Percentiles rank a stretch among this genome's conserved stretches.
These are phyloP conservation scores for Penicillium tannophilum DNA, from an alignment of 495 filamentous ascomycete species.

Conservation along the genomic window DNA sequence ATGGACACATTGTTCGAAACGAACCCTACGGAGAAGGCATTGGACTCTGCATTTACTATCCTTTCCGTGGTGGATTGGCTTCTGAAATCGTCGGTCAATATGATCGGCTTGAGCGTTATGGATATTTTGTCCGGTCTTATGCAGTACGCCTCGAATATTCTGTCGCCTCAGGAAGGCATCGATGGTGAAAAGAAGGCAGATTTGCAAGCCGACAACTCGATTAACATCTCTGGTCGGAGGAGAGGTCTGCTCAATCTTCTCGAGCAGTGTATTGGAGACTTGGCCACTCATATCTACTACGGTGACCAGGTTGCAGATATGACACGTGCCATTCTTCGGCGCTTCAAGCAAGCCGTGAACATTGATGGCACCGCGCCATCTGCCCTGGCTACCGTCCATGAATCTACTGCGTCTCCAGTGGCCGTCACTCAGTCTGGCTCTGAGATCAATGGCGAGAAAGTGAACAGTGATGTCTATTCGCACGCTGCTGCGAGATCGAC, in stretches of 20 bases:
- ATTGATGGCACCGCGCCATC: slow-evolving; percentile 39
- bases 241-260: slow-evolving; percentile 64
- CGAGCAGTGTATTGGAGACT: slow-evolving; percentile 74
- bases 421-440: slow-evolving; percentile 7
- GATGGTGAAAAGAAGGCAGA: slow-evolving; percentile 25
- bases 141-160: slow-evolving; percentile 71
- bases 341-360: slow-evolving; percentile 65
- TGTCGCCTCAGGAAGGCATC: slow-evolving; percentile 54
- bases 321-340: slow-evolving; percentile 73
- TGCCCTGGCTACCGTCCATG: slow-evolving; percentile 45
- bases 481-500: slow-evolving; percentile 71
- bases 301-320: slow-evolving; percentile 92
- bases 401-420: slow-evolving; percentile 20
- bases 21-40: slow-evolving; percentile 62
- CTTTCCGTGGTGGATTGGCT: slow-evolving; percentile 75
- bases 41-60: slow-evolving; percentile 71
- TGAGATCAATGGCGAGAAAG: slow-evolving; percentile 29
- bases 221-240: slow-evolving; percentile 44
- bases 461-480: slow-evolving; percentile 59
- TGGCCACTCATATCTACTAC: slow-evolving; percentile 95
- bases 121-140: slow-evolving; percentile 83
- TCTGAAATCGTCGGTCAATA: slow-evolving; percentile 83
- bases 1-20: slow-evolving; percentile 72
- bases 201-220: slow-evolving; percentile 9
- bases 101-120: slow-evolving; percentile 93